These are phyloP conservation scores for Fusarium xylarioides DNA, from an alignment of 2,329 filamentous ascomycete species.

Conservation along the genomic window DNA sequence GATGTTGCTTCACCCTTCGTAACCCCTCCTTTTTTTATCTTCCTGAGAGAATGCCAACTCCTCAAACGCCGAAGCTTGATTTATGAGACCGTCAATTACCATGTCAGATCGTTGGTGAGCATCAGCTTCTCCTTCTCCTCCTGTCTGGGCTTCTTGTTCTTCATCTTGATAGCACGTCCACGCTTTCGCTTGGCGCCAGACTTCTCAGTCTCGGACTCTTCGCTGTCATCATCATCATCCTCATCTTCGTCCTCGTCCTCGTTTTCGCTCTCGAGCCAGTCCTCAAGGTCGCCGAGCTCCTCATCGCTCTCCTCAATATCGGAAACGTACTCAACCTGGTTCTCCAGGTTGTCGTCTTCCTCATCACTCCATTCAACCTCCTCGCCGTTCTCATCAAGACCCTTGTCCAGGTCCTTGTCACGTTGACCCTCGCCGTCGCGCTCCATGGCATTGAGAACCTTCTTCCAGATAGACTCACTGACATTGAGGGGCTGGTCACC, in stretches of 20 bases:
- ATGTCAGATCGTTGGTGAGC: constrained; percentile 54
- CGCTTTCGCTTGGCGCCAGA: constrained; percentile 66
- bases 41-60: constrained; percentile 31
- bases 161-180: constrained; percentile 57
- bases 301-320: constrained; percentile 88
- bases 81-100: constrained; percentile 43
- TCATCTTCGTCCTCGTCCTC: constrained; percentile 70
- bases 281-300: constrained; percentile 82
- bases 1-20: not conserved
- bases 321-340: constrained; percentile 90
- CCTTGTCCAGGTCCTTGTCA: constrained; percentile 89
- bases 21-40: not conserved
- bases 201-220: constrained; percentile 65
- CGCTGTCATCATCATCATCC: constrained; percentile 63
- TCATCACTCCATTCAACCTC: constrained; percentile 73
- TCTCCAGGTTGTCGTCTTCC: constrained; percentile 77
- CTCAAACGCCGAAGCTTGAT: constrained; percentile 37
- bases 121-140: constrained; percentile 69
- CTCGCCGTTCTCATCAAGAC: constrained; percentile 80
- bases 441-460: constrained; percentile 91
- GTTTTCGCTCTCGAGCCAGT: constrained; percentile 85
- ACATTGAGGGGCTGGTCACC: constrained; percentile 95
- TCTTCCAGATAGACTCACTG: constrained; percentile 96
- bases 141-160: constrained; percentile 58
- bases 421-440: constrained; percentile 82